Percentiles rank a stretch among this genome's conserved stretches.
Conservation (phyloP, 306 rosid genomes). For the Malus orientalis region DNA sequence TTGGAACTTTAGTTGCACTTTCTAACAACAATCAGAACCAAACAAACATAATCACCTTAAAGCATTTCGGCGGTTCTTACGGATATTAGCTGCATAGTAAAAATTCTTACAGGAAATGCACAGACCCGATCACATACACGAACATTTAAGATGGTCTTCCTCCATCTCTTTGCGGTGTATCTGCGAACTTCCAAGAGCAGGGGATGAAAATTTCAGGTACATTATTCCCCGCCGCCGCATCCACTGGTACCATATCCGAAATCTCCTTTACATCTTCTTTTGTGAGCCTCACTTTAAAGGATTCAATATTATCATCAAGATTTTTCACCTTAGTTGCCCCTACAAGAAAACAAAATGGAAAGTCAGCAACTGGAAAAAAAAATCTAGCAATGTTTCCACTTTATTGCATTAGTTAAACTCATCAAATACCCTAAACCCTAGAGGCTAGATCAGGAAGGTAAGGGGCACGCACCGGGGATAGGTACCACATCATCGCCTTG, state of each 20-base stretch:
- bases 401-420: too few species aligned
- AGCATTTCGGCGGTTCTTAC: not conserved
- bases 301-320: constrained; percentile 2
- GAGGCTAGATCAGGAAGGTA: not conserved
- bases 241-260: not conserved
- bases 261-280: constrained; percentile 10
- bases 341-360: not conserved
- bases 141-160: not conserved
- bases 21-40: not conserved
- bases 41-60: not conserved
- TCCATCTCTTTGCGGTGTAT: constrained; percentile 9
- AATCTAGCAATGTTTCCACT: too few species aligned
- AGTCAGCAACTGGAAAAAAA: not conserved
- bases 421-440: too few species aligned
- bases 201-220: not conserved
- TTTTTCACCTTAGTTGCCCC: constrained; percentile 19
- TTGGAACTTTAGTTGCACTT: too few species aligned
- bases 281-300: constrained; percentile 11
- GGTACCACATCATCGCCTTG: constrained; percentile 61
- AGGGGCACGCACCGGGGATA: constrained; percentile 42
- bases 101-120: not conserved
- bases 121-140: not conserved
- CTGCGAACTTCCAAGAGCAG: constrained; percentile 13
- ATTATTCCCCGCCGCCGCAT: constrained; percentile 1
- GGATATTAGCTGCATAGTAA: too few species aligned